These are phyloP conservation scores for Fusarium marasasianum DNA, from an alignment of 2,329 filamentous ascomycete genomes.

Conservation along the genomic window DNA sequence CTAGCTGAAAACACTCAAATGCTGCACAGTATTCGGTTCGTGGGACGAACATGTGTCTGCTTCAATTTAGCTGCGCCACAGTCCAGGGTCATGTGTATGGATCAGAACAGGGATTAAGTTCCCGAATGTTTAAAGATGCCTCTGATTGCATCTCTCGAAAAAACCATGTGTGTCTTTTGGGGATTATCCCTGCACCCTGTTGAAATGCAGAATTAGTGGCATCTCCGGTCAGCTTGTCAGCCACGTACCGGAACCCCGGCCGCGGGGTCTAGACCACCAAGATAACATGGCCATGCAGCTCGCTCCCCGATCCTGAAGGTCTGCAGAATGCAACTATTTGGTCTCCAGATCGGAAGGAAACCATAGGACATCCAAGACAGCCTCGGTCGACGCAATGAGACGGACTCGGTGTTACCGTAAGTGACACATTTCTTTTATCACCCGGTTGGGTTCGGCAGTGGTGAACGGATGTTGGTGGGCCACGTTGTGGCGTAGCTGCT, in stretches of 20 bases:
- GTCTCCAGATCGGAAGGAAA: constrained; percentile 19
- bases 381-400: neutral
- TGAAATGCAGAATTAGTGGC: neutral
- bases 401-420: neutral
- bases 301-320: constrained; percentile 14
- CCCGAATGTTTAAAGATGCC: neutral
- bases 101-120: constrained; percentile 23
- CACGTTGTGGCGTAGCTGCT: constrained; percentile 15
- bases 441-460: constrained; percentile 3
- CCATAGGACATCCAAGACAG: neutral
- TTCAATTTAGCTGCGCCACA: constrained; percentile 2
- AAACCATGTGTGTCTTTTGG: neutral
- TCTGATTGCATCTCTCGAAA: constrained; percentile 6
- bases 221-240: neutral
- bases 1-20: neutral
- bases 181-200: neutral
- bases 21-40: neutral
- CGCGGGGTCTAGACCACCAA: constrained; percentile 29
- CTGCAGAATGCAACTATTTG: neutral
- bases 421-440: neutral
- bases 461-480: constrained; percentile 10
- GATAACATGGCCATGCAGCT: neutral
- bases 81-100: constrained; percentile 2
- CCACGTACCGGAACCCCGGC: constrained; percentile 12
- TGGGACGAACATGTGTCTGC: neutral